A percentile compares a stretch with the other conserved stretches of the same genome.
phyloP scores from a whole-genome alignment of 768 basidiomycete genomes.

The Crassisporium funariophilum region DNA sequence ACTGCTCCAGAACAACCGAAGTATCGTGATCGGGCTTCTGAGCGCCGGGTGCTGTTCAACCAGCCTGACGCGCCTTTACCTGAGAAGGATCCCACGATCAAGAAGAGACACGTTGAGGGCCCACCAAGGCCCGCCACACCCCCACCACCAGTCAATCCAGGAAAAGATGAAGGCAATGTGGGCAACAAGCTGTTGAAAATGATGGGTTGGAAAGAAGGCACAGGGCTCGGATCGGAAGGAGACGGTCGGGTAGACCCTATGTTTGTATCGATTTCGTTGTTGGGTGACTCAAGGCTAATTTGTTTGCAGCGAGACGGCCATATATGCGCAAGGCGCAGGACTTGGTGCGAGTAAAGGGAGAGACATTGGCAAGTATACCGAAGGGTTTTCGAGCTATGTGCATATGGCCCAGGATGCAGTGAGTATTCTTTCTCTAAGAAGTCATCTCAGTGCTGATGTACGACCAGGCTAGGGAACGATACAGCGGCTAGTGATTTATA shows the following conservation, averaged over 20 bases:
- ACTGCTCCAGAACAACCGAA: constrained; percentile 59
- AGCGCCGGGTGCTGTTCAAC: constrained; percentile 87
- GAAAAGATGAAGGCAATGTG: constrained; percentile 80
- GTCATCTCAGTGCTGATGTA: constrained; percentile 11
- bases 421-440: constrained; percentile 23
- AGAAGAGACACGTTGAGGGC: constrained; percentile 51
- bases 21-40: constrained; percentile 94
- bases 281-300: constrained; percentile 4
- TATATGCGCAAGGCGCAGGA: constrained; percentile 87
- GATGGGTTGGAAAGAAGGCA: constrained; percentile 97
- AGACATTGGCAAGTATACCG: constrained; percentile 72
- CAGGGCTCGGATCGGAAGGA: constrained; percentile 78
- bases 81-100: constrained; percentile 41
- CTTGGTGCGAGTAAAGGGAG: constrained; percentile 92
- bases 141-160: constrained; percentile 61
- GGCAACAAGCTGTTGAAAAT: constrained; percentile 94
- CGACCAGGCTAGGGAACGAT: constrained; percentile 43
- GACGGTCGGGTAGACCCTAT: constrained; percentile 90
- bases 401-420: constrained; percentile 75
- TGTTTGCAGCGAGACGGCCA: constrained; percentile 65
- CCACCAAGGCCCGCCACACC: constrained; percentile 66
- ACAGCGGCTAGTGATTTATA: constrained; percentile 31
- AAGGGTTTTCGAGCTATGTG: constrained; percentile 71
- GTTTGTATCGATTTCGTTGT: constrained; percentile 41
- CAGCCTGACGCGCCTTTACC: constrained; percentile 85